Evolutionary conservation across 2,329 filamentous ascomycete genomes (phyloP).

Genomic region (Boeremia exigua): DNA sequence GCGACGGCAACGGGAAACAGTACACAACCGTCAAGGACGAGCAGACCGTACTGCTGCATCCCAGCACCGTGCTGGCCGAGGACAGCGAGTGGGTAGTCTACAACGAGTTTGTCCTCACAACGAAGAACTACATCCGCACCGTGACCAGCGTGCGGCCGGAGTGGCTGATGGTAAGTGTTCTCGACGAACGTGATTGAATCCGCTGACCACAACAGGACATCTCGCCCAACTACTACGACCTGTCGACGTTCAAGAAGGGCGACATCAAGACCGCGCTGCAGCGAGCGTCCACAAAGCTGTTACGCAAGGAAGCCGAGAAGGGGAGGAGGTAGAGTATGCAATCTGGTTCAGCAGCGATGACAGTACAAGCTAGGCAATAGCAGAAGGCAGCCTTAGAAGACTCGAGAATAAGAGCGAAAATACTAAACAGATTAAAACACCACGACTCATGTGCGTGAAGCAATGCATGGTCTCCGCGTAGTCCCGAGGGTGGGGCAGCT

Average conservation of each 20-base stretch:
- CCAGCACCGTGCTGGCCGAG: conserved; percentile 84
- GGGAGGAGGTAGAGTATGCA: conserved; percentile 15
- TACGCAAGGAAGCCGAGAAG: conserved; percentile 55
- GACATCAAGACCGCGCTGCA: conserved; percentile 76
- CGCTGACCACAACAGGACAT: conserved; percentile 70
- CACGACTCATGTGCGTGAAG: too few relatives aligned
- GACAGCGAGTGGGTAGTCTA: conserved; percentile 98
- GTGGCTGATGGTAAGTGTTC: conserved; percentile 79
- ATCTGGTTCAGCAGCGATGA: too few relatives aligned
- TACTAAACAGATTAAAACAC: too few relatives aligned
- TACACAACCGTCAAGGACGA: conserved; percentile 98
- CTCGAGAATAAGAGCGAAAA: too few relatives aligned
- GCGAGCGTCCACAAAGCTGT: conserved; percentile 61
- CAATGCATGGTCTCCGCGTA: too few relatives aligned
- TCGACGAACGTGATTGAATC: neutral
- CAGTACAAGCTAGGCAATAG: too few relatives aligned
- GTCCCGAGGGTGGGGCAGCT: too few relatives aligned
- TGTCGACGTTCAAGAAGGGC: conserved; percentile 80
- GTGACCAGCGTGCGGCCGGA: conserved; percentile 91
- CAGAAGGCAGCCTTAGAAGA: too few relatives aligned
- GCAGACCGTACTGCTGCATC: conserved; percentile 90
- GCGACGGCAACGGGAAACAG: conserved; percentile 83
- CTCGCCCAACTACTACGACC: conserved; percentile 89
- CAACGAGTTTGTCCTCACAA: conserved; percentile 97
- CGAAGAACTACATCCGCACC: conserved; percentile 96